phyloP scores from a whole-genome alignment of 2,329 filamentous ascomycete genomes.

The Fusarium austroafricanum region DNA sequence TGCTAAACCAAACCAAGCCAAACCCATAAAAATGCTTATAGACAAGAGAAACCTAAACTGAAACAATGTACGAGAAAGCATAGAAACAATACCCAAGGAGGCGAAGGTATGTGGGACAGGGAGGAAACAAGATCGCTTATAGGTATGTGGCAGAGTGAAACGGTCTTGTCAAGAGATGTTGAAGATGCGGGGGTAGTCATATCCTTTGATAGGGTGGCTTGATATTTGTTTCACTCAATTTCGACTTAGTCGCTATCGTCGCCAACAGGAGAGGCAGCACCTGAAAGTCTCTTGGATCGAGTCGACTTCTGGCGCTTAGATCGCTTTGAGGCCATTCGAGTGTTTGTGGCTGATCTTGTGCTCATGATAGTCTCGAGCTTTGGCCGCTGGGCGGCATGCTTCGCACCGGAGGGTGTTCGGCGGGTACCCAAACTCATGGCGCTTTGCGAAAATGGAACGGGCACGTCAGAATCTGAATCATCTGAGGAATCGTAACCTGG shows the following conservation, averaged over 20 bases:
- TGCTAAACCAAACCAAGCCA: conserved; percentile 34
- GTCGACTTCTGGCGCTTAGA: conserved; percentile 48
- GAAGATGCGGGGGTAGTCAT: conserved; percentile 19
- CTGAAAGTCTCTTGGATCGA: conserved; percentile 47
- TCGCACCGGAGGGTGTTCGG: conserved; percentile 36
- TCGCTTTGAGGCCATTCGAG: conserved; percentile 46
- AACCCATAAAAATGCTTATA: conserved; percentile 43
- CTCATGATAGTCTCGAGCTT: conserved; percentile 62
- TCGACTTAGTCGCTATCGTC: conserved; percentile 51
- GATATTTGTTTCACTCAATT: conserved; percentile 21
- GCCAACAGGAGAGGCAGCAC: conserved; percentile 53
- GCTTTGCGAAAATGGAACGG: conserved; percentile 41
- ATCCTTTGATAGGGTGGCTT: conserved; percentile 21
- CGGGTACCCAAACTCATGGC: conserved; percentile 43
- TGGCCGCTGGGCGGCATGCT: conserved; percentile 56
- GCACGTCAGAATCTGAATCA: conserved; percentile 48
- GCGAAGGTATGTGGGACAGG: conserved; percentile 19
- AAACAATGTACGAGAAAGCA: conserved; percentile 30
- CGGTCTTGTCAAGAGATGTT: conserved; percentile 23
- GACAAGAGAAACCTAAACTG: conserved; percentile 30
- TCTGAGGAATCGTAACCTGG: conserved; percentile 50
- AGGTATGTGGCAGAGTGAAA: conserved; percentile 16
- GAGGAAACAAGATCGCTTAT: conserved; percentile 7
- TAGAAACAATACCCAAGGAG: conserved; percentile 20
- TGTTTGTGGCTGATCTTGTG: conserved; percentile 50